These are phyloP conservation scores for Barbatosphaeria neglecta DNA, from an alignment of 495 filamentous ascomycete species.

Conservation along the genomic window DNA sequence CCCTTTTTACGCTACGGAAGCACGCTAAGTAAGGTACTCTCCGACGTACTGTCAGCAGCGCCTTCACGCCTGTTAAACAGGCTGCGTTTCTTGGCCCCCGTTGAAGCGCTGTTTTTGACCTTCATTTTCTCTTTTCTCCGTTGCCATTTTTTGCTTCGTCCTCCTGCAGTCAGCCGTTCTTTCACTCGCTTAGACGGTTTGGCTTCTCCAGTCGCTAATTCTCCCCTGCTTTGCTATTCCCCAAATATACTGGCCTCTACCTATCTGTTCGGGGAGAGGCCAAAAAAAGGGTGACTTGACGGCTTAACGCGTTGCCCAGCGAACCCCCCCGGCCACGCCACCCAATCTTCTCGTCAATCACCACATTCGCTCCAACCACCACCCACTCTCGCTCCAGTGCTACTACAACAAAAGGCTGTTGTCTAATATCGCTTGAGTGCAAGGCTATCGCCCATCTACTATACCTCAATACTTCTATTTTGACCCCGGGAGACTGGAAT, in stretches of 20 bases:
- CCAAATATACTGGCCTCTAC: too few species aligned
- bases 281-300: conserved; percentile 2
- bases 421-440: neutral
- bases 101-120: neutral
- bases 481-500: neutral
- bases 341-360: neutral
- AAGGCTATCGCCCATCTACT: neutral
- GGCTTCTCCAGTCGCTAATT: conserved; percentile 26
- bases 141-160: conserved; percentile 5
- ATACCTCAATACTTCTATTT: neutral
- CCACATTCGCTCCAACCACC: neutral
- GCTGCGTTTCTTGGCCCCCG: conserved; percentile 1
- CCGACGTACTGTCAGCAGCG: neutral
- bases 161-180: conserved; percentile 7
- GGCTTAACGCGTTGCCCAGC: conserved; percentile 5
- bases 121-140: conserved; percentile 3
- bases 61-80: neutral
- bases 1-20: neutral
- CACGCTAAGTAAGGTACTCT: too few species aligned
- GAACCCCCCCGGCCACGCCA: neutral
- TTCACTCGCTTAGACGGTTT: conserved; percentile 40
- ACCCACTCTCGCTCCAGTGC: too few species aligned
- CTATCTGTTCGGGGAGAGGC: too few species aligned
- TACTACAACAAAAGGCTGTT: too few species aligned
- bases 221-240: conserved; percentile 1